Evolutionary conservation across 495 filamentous ascomycete genomes (phyloP), one percentile per base, ranked within the genome.

Genomic region (Xylaria bambusicola): DNA sequence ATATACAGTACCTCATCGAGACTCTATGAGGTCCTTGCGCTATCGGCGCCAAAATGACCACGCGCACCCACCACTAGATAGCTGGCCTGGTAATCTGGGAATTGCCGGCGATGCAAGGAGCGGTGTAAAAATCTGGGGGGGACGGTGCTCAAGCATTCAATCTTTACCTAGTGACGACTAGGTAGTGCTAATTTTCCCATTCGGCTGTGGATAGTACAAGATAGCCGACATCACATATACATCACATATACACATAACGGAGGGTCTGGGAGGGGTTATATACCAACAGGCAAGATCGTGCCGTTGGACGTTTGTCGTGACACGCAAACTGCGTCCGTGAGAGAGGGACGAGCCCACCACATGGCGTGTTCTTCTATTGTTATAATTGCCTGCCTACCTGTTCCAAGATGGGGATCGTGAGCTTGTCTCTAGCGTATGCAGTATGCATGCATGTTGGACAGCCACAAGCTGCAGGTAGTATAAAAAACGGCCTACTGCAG

Each of bases 1-100:
- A n/a, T n/a, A 26, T 7, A 35, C 50, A n/a, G 41, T 51, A 15
- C 21, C 29, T 33, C 5, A 10, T 53, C 50, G n/a, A n/a, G n/a
- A n/a, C n/a, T n/a, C n/a, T n/a, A 36, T 27, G 20, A 53, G 23
- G 49, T 53, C 35, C 23, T 53, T 40, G 24, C 36, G 36, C 36
- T 44, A 54, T 24, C 35, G 35, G 35, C 50, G 35, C 50, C 18
- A 52, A 52, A 52, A 41, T 26, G 50, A 41, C 35, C 35, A 27
- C 17, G 23, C 26, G 10, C 40, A 23, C 52, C 40, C 52, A 31
- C 52, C 18, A 42, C 24, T 31, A 21, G 31, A 15, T 6, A 10
- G 15, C 7, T 3, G 13, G 36, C 36, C 15, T 44, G 41, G 3
- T 20, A 20, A 10, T 44, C 38, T 41, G 3, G 17, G 41, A 3